Conservation (phyloP, 805 yeast species). For the Metschnikowia colocasiae region DNA sequence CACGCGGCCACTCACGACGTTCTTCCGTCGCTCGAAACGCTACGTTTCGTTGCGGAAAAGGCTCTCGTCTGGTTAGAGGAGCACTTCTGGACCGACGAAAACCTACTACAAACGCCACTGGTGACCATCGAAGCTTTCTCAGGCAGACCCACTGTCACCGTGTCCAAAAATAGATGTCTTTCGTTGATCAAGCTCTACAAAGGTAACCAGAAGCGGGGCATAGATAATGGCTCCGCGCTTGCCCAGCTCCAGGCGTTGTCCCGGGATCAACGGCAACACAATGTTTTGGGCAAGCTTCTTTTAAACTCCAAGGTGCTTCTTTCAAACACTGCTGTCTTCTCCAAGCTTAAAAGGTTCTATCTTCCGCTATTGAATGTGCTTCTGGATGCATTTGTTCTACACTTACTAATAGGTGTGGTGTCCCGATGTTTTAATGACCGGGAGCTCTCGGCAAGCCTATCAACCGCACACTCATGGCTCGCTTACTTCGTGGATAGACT, state of each 20-base stretch:
- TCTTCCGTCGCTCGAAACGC: constrained; percentile 65
- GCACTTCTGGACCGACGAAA: constrained; percentile 58
- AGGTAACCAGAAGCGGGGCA: constrained; percentile 4
- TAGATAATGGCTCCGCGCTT: not conserved
- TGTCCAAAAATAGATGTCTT: not conserved
- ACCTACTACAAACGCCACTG: constrained; percentile 6
- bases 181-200: constrained; percentile 3
- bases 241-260: not conserved
- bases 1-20: constrained; percentile 90
- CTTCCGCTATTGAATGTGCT: constrained; percentile 3
- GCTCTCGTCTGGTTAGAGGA: constrained; percentile 75
- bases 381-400: constrained; percentile 1
- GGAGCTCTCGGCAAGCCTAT: not conserved
- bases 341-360: not conserved
- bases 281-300: not conserved
- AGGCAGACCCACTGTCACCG: not conserved
- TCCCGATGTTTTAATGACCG: not conserved
- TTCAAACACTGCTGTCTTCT: not conserved
- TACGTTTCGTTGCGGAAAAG: constrained; percentile 53
- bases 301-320: constrained; percentile 6
- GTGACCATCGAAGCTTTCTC: not conserved
- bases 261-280: not conserved
- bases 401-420: not conserved
- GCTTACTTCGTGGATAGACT: not conserved
- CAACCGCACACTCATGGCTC: constrained; percentile 1